Evolutionary conservation across 495 filamentous ascomycete species (phyloP), one percentile per base, ranked within the genome.

Genomic region (Penicillium alfredii): DNA sequence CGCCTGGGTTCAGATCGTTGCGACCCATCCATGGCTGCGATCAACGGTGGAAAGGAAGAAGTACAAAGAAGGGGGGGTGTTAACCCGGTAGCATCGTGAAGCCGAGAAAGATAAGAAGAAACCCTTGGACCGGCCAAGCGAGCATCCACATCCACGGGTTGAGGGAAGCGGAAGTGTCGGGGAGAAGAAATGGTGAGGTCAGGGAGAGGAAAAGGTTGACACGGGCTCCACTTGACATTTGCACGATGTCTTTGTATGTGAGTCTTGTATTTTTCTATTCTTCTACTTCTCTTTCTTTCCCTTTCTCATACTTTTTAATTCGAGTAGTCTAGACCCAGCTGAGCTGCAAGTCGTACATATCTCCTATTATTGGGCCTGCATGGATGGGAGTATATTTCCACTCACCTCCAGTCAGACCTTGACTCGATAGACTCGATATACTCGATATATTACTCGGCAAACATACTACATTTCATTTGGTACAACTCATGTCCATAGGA

Each of bases 21-120:
- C 46, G 58, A 58, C 43, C 47, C 44, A 49, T 61, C 53, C 64
- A 68, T 69, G 36, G 42, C 33, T 36, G 40, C 45, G 35, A 41
- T 25, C 38, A 21, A 34, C 33, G 30, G 35, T 39, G 40, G 38
- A 29, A n/a, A 33, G 30, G 38, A 22, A 14, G n/a, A 22, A 30
- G 22, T 22, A 38, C 21, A 26, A 40, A 42, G 37, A 23, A 37
- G 38, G 40, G 18, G 31, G 34, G 26, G n/a, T 11, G 18, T 38
- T 34, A 42, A 29, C 32, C 35, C 45, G 45, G 35, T 41, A 41
- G 50, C 53, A 54, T 57, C 26, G 27, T 55, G 35, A 20, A 19
- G 11, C 14, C 33, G 33, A 26, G 20, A 23, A 33, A 2, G 12
- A 22, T 31, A 35, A 8, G 19, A 9, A 33, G 42, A 44, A 36